phyloP scores from a whole-genome alignment of 805 yeast species.

The Candida ascalaphidarum region DNA sequence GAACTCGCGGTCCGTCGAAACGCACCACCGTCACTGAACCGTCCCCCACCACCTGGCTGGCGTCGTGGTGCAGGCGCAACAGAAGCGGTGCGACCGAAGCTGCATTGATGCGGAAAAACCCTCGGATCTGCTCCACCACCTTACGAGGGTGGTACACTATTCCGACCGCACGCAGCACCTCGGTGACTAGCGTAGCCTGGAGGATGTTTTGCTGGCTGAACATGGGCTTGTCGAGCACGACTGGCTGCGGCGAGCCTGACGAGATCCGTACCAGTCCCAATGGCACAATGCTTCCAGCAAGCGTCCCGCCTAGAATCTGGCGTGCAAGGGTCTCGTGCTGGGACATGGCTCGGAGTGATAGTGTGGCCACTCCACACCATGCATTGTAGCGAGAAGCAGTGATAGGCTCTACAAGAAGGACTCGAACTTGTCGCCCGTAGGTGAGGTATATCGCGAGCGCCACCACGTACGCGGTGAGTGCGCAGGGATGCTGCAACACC shows the following conservation, averaged over 20 bases:
- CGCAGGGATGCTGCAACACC: constrained; percentile 10
- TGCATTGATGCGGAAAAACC: too few species aligned
- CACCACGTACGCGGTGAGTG: constrained; percentile 9
- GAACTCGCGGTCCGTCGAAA: not conserved
- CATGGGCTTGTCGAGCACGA: too few species aligned
- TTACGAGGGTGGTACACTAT: constrained; percentile 10
- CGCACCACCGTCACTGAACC: not conserved
- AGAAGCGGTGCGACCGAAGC: too few species aligned
- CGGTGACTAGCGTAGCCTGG: not conserved
- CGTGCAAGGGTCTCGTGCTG: constrained; percentile 3
- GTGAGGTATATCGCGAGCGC: constrained; percentile 8
- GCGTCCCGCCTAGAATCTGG: constrained; percentile 1
- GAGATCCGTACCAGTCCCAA: not conserved
- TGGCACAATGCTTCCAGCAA: too few species aligned
- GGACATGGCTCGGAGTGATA: constrained; percentile 6
- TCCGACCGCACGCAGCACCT: constrained; percentile 3
- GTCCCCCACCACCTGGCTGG: constrained; percentile 1
- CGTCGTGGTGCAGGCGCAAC: too few species aligned
- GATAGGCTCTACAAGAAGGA: constrained; percentile 7
- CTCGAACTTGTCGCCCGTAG: constrained; percentile 5
- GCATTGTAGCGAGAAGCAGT: constrained; percentile 5
- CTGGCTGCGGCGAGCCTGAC: constrained; percentile 1
- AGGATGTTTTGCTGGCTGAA: not conserved
- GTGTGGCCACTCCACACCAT: constrained; percentile 20
- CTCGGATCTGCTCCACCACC: too few species aligned